These are phyloP conservation scores for Aspergillus carlsbadensis DNA, from an alignment of 495 filamentous ascomycete species.

Conservation along the genomic window DNA sequence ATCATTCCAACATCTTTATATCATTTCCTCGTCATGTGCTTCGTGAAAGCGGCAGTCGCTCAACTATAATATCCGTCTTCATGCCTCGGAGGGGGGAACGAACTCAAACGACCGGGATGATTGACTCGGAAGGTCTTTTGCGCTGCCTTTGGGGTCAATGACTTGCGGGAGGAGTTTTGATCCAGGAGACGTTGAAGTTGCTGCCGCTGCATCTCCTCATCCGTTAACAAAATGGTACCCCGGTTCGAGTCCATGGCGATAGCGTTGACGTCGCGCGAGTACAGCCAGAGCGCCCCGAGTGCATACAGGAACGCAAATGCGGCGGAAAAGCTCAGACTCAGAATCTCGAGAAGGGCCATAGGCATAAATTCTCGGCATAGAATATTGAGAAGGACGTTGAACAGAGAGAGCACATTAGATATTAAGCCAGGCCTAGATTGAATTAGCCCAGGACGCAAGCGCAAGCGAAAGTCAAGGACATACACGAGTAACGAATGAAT, in stretches of 20 bases:
- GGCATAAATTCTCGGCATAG: conserved; percentile 27
- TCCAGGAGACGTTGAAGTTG: conserved; percentile 35
- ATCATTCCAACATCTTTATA: conserved; percentile 4
- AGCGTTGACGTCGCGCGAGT: conserved; percentile 16
- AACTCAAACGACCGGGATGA: conserved; percentile 20
- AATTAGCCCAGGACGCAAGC: background rate
- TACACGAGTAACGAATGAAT: conserved; percentile 33
- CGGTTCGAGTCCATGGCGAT: conserved; percentile 6
- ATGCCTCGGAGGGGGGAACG: conserved; percentile 6
- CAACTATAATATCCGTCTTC: conserved; percentile 11
- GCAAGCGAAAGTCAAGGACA: background rate
- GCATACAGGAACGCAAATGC: conserved; percentile 28
- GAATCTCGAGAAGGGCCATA: conserved; percentile 20
- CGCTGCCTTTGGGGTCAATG: conserved; percentile 21
- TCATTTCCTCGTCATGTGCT: no score
- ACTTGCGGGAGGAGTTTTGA: conserved; percentile 18
- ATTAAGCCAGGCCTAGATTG: conserved; percentile 27
- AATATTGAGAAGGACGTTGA: conserved; percentile 36
- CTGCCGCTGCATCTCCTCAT: conserved; percentile 40
- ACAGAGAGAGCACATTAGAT: conserved; percentile 30
- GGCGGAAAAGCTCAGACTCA: conserved; percentile 26
- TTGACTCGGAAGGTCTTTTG: conserved; percentile 39
- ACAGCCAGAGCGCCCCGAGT: conserved; percentile 27
- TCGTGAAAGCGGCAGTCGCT: background rate
- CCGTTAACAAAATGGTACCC: conserved; percentile 28